Percentiles rank a stretch among this genome's conserved stretches.
These are phyloP conservation scores for Galerina sulciceps DNA, from an alignment of 768 basidiomycete genomes.

Conservation along the genomic window DNA sequence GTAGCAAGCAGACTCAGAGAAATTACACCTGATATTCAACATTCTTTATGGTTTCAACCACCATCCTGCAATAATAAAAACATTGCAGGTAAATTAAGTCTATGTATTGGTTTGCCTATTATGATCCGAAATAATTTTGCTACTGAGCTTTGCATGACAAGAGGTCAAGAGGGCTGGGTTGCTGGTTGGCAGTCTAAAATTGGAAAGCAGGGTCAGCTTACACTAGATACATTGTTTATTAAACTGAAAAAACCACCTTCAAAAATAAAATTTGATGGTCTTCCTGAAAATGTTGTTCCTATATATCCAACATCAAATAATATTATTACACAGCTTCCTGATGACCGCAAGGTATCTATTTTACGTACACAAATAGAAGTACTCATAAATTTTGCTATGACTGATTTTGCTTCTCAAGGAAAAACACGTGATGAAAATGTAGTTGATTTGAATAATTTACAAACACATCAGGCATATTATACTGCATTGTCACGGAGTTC, in stretches of 20 bases:
- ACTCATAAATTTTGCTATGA: constrained; percentile 35
- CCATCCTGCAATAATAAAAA: constrained; percentile 14
- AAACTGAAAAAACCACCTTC: constrained; percentile 28
- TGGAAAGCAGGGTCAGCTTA: no score
- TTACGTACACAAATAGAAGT: constrained; percentile 28
- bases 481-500: constrained; percentile 2
- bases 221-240: constrained; percentile 3
- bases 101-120: constrained; percentile 25
- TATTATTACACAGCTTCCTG: constrained; percentile 12
- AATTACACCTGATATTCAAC: constrained; percentile 16
- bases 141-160: no score
- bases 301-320: constrained; percentile 11
- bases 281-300: constrained; percentile 36
- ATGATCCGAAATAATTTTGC: no score
- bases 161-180: no score
- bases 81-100: constrained; percentile 26
- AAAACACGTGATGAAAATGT: constrained; percentile 23
- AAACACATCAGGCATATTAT: constrained; percentile 7
- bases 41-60: constrained; percentile 22
- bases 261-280: constrained; percentile 22
- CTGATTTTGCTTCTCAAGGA: constrained; percentile 38
- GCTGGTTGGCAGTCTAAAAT: no score
- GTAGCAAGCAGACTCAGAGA: not conserved
- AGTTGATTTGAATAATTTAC: not conserved
- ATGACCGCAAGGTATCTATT: constrained; percentile 20